Base-by-base conservation (phyloP, 73 alveolate species). In the Paramecium sonneborni region DNA sequence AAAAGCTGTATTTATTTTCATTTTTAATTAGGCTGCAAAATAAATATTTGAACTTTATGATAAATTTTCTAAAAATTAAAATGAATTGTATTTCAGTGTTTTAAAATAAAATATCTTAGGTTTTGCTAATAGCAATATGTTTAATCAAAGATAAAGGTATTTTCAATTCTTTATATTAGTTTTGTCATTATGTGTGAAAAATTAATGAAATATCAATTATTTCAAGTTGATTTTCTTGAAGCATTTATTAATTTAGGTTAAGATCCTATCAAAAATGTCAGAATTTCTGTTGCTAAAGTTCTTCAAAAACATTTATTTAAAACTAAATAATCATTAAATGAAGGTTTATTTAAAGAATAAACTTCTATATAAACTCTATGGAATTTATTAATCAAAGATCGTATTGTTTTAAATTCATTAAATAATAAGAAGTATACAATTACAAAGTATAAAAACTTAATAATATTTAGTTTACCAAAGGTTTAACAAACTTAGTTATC, bases 131-230 rank as follows among this genome's bases (percentile, higher is more conserved):
- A 62, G 88, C 18, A 18, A 86, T 86, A 56, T 72, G 38, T 86
- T 58, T 28, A 58, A 86, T 41, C n/a, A 58, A 38, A 86, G 93
- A 86, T 62, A 86, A 86, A 86, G 88, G 93, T 86, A 86, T n/a
- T 37, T n/a, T 9, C 0, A 28, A 32, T 74, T 0, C 2, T 34
- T 28, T 0, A 15, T 34, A 74, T 37, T 14, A 74, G 87, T 37
- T 74, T 74, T 74, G 87, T 74, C 1, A 37, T 37, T 34, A 74
- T 74, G 87, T 74, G 87, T 18, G 58, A 39, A 11, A 74, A 74
- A 37, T n/a, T 74, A 0, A 34, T 74, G 44, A 37, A 74, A 74
- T 74, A 12, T 11, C 68, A 74, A 28, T 15, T 10, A 34, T 74
- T 74, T 39, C 20, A 28, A 37, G 58, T 74, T 21, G 67, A 74